Evolutionary conservation across 2,329 filamentous ascomycete species (phyloP), one percentile per base, ranked within the genome.

Genomic region (Colletotrichum tabaci): DNA sequence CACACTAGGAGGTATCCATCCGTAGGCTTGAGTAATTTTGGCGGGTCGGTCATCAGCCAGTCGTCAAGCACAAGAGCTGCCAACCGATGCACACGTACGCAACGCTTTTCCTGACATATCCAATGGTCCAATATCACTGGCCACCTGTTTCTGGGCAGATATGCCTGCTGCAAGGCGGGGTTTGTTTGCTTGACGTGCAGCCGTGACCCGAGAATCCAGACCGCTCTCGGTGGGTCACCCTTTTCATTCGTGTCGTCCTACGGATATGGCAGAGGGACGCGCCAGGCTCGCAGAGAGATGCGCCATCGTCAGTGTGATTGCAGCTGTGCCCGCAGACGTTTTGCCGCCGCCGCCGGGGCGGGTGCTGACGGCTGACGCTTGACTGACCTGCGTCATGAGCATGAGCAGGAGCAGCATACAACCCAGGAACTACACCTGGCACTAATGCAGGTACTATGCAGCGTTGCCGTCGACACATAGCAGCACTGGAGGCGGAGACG

Each of bases 361-460:
- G 57, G 15, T 23, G 40, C 57, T 60, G 40, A 30, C 23, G 40
- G 58, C 52, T 68, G 68, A 68, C 68, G 65, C 58, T 60, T 72
- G 65, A 69, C 69, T 38, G 53, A 42, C 42, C 60, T 64, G 69
- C 47, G 60, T 72, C 53, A 69, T 40, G 23, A 58, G 46, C 58
- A 35, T 38, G 8, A 30, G 26, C 26, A 30, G 6, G 26, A 30
- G 26, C 26, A 30, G 30, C 21, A 30, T 53, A 26, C 57, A 50
- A 35, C 47, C 42, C 69, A 55, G 38, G 23, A 35, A 46, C 61
- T 23, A 35, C 7, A 46, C 23, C 16, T 44, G 38, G 47, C 65
- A 58, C 68, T 68, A 71, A 68, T 60, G 68, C 68, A 71, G 68
- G 68, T 62, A 71, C 68, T 52, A 52, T 35, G 53, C 60, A 68